These are phyloP conservation scores for Epichloe brachyelytri DNA, from an alignment of 2,329 filamentous ascomycete genomes.

Conservation along the genomic window DNA sequence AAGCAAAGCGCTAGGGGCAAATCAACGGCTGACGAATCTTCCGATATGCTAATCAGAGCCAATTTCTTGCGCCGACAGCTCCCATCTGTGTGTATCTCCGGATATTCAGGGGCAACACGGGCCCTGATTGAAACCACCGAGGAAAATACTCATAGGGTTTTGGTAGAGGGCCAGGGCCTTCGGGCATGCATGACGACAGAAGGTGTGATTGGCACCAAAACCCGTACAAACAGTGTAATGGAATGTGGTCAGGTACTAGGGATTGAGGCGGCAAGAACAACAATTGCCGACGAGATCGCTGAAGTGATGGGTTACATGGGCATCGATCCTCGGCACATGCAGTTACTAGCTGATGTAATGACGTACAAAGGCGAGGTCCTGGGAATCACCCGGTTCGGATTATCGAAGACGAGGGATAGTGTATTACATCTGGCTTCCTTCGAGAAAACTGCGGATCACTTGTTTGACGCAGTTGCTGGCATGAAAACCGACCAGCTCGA, in stretches of 20 bases:
- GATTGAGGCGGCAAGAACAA: slow-evolving; percentile 83
- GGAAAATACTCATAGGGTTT: slow-evolving; percentile 53
- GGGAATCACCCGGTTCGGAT: slow-evolving; percentile 89
- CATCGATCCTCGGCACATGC: slow-evolving; percentile 96
- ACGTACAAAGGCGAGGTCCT: slow-evolving; percentile 96
- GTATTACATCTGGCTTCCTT: slow-evolving; percentile 92
- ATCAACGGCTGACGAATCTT: slow-evolving; percentile 26
- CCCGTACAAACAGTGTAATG: slow-evolving; percentile 76
- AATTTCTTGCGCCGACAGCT: slow-evolving; percentile 76
- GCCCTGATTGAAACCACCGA: slow-evolving; percentile 81
- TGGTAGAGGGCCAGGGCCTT: slow-evolving; percentile 92
- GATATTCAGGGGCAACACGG: slow-evolving; percentile 72
- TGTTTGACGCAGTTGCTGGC: slow-evolving; percentile 85
- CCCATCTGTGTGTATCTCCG: slow-evolving; percentile 74
- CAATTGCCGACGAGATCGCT: slow-evolving; percentile 80
- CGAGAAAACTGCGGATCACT: slow-evolving; percentile 94
- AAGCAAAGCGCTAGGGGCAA: slow-evolving; percentile 36
- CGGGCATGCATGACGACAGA: slow-evolving; percentile 84
- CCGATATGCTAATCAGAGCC: slow-evolving; percentile 56
- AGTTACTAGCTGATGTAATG: slow-evolving; percentile 94
- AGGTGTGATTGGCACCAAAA: slow-evolving; percentile 67
- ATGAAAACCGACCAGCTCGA: slow-evolving; percentile 90
- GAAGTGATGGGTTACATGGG: slow-evolving; percentile 87
- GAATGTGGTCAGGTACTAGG: slow-evolving; percentile 79
- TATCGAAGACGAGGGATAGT: slow-evolving; percentile 91